A percentile compares a stretch with the other conserved stretches of the same genome.
Conservation (phyloP, 2,329 filamentous ascomycete species). For the Colletotrichum tofieldiae region DNA sequence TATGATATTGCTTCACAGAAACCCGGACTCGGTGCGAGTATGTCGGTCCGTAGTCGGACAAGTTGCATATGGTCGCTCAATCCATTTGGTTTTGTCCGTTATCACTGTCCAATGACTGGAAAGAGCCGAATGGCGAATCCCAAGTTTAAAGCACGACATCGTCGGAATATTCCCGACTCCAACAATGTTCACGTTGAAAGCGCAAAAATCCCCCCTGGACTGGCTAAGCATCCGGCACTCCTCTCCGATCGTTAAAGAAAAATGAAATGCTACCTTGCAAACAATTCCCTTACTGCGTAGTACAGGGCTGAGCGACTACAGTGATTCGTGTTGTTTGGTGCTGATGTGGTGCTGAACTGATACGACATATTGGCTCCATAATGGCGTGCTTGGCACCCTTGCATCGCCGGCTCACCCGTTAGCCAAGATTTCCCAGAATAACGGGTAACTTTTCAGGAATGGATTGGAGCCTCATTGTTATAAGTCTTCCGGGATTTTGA, state of each 20-base stretch:
- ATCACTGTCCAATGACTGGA: background rate
- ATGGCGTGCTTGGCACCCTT: conserved; percentile 33
- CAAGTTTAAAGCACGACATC: conserved; percentile 31
- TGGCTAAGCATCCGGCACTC: background rate
- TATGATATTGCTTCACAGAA: background rate
- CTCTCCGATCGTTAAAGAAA: background rate
- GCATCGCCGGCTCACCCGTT: background rate
- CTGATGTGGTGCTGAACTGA: background rate
- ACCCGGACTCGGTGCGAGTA: background rate
- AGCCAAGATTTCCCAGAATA: background rate
- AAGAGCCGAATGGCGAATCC: conserved; percentile 13
- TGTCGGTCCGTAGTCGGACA: conserved; percentile 15
- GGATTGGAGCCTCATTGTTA: background rate
- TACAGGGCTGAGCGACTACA: background rate
- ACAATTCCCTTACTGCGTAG: no score
- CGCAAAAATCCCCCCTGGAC: background rate
- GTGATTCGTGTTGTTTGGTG: background rate
- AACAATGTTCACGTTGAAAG: background rate
- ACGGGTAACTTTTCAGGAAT: background rate
- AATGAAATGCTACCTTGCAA: background rate
- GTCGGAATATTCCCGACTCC: conserved; percentile 17
- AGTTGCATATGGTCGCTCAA: background rate
- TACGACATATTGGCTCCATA: conserved; percentile 35
- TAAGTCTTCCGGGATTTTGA: background rate
- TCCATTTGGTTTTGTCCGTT: background rate